Evolutionary conservation across 805 yeast genomes (phyloP), one percentile per base, ranked within the genome.

Genomic region (Nakazawaea laoshanensis): DNA sequence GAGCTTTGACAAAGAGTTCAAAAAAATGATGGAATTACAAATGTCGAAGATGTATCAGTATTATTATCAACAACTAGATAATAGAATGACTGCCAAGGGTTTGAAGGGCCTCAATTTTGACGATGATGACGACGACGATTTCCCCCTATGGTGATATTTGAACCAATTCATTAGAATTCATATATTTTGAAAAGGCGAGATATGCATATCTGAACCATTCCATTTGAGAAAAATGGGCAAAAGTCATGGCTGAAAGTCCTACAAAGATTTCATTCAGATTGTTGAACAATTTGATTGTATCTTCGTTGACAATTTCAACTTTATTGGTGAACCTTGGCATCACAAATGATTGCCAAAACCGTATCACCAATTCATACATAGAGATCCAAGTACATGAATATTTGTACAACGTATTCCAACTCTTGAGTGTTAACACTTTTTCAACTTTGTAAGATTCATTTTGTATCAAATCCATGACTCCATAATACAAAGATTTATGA

Each of bases 151-250:
- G 29, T 16, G 30, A 35, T 25, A 44, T 46, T 17, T 42, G 37
- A 24, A 63, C 58, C 42, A 84, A 60, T 46, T 83, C 87, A 54
- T 89, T 88, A 32, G 71, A 70, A 27, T 77, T 75, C 63, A 84
- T 71, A 55, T 86, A 89, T 40, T 88, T 65, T 39, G 95, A 80
- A 11, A 77, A 55, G 5, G 71, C 38, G 49, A 92, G 62, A 96
- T 96, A 92, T 1, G 86, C 78, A 61, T 82, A 83, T 43, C 98
- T 67, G 53, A 80, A 92, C 96, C 96, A 89, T 7, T 81, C 88
- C 83, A 92, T 83, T 53, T 92, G 98, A 2, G 94, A 75, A 41
- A 65, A 65, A 56, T 92, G 97, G 3, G 82, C 94, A 42, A 66
- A 65, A 3, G 77, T 59, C 95, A 89, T 86, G 4, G 95, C 82